Evolutionary conservation across 2,329 filamentous ascomycete genomes (phyloP), one percentile per base, ranked within the genome.

Genomic region (Beauveria sp.): DNA sequence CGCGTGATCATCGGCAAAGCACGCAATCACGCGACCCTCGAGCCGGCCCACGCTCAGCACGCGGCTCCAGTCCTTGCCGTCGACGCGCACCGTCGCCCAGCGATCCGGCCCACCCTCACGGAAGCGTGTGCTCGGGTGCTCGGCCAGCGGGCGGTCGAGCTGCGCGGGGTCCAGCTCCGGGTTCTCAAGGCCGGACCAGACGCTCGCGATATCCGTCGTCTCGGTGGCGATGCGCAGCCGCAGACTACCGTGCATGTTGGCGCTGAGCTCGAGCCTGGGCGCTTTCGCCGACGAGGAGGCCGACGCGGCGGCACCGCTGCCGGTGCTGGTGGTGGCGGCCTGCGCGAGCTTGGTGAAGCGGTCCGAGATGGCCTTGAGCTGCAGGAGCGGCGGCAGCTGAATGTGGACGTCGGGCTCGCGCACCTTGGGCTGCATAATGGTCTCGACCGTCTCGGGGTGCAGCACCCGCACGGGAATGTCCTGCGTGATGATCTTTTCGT

Each of bases 381-480:
- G 93, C 47, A 92, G 80, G 5, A 99, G 78, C 5, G 91, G 88
- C 0, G 95, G 95, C 3, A 99, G 81, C 59, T 92, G 86, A 70
- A 99, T 96, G 75, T 98, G 90, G 3, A 97, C 93, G 69, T 98
- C 95, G 45, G 93, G 91, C 68, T 96, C 92, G 63, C 91, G 87
- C 63, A 93, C 91, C 63, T 87, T 86, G 16, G 95, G 95, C 76
- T 99, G 93, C 77, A 96, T 91, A 64, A 98, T 86, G n/a, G 87
- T 89, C 69, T 95, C 90, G n/a, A 98, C 91, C 0, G 86, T 88
- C 58, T 89, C 85, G 2, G 90, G 87, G 62, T 90, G 86, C 10
- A 99, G 83, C 1, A 99, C 92, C 20, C 93, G 88, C 49, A 98
- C 89, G n/a, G 95, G 95, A 45, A 99, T 89, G 74, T 98, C 92